Percentiles rank a stretch among this genome's conserved stretches.
phyloP scores from a whole-genome alignment of 805 yeast genomes.

The Tetrapisispora nanseiensis region DNA sequence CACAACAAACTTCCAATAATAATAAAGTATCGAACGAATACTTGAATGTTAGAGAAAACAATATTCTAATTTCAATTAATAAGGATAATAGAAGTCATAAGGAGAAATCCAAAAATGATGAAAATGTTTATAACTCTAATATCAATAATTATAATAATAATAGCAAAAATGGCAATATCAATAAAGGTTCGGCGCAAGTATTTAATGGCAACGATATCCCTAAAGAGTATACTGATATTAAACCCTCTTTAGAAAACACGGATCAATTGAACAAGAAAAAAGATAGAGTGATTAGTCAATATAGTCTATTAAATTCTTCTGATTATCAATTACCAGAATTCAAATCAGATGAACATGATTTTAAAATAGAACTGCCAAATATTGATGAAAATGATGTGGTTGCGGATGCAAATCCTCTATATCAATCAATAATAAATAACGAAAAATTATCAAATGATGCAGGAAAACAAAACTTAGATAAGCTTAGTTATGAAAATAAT shows the following conservation, averaged over 20 bases:
- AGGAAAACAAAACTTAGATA: background rate
- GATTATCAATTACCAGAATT: conserved; percentile 20
- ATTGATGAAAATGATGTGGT: conserved; percentile 6
- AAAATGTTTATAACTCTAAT: too few relatives aligned
- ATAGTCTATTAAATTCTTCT: conserved; percentile 9
- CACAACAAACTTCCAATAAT: background rate
- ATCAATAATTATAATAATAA: too few relatives aligned
- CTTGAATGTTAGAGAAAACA: background rate
- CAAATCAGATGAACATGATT: conserved; percentile 16
- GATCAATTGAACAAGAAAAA: background rate
- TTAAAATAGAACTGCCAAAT: conserved; percentile 14
- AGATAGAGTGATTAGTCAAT: conserved; percentile 7
- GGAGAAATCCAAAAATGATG: background rate
- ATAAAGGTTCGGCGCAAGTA: background rate
- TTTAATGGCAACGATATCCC: too few relatives aligned
- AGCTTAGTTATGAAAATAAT: background rate
- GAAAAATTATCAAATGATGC: too few relatives aligned
- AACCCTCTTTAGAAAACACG: too few relatives aligned
- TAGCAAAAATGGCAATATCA: background rate
- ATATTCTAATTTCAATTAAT: too few relatives aligned
- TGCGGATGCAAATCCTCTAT: background rate
- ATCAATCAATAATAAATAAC: too few relatives aligned
- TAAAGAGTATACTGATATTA: too few relatives aligned
- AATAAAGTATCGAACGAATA: background rate
- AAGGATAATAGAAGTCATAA: too few relatives aligned